Evolutionary conservation across 1,139 yeast genomes (phyloP).

Genomic region (Blastobotrys persicus): DNA sequence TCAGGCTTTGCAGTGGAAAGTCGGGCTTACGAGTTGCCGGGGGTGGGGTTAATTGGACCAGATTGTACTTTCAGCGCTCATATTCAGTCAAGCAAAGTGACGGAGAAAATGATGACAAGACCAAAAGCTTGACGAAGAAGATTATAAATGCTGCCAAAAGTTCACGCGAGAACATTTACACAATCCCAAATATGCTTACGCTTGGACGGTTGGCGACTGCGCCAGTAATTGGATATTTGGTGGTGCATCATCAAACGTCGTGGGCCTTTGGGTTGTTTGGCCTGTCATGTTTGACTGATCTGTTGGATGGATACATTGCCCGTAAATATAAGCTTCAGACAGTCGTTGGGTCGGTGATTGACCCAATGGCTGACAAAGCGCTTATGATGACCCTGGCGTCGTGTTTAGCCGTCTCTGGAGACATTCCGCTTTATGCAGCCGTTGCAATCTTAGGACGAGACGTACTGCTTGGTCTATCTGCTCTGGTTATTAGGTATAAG

Average conservation of each 20-base stretch:
- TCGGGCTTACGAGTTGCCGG: no score
- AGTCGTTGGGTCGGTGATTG: slow-evolving; percentile 84
- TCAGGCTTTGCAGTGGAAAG: no score
- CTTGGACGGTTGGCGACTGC: slow-evolving; percentile 73
- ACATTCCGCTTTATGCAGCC: slow-evolving; percentile 62
- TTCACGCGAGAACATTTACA: slow-evolving; percentile 57
- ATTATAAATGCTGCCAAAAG: slow-evolving; percentile 7
- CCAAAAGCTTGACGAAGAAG: not conserved
- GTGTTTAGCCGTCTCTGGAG: slow-evolving; percentile 66
- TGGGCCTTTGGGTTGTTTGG: slow-evolving; percentile 71
- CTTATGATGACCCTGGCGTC: slow-evolving; percentile 84
- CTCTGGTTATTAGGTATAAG: slow-evolving; percentile 66
- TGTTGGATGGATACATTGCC: slow-evolving; percentile 88
- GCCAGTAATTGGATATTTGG: slow-evolving; percentile 78
- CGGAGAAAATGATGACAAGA: not conserved
- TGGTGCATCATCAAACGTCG: slow-evolving; percentile 57
- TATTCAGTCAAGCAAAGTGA: not conserved
- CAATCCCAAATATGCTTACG: slow-evolving; percentile 83
- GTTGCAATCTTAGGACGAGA: slow-evolving; percentile 81
- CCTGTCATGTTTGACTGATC: slow-evolving; percentile 87
- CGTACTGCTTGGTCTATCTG: slow-evolving; percentile 68
- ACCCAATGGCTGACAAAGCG: slow-evolving; percentile 93
- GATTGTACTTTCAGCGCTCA: no score
- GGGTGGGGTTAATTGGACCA: no score
- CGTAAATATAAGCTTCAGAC: slow-evolving; percentile 73